phyloP scores from a whole-genome alignment of 192 early-diverging fungal genomes.

The Backusella psychrophila region DNA sequence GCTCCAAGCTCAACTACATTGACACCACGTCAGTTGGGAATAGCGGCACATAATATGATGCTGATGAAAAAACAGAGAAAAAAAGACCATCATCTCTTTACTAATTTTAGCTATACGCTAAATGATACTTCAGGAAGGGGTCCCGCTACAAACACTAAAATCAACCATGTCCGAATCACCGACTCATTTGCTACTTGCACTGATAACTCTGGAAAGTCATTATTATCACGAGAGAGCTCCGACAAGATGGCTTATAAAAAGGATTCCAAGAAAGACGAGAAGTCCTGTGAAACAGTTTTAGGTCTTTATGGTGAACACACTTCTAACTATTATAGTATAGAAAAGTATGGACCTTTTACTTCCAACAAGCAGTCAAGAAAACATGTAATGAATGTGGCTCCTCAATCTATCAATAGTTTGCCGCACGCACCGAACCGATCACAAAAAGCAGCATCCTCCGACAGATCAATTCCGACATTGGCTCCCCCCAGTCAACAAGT shows the following conservation, averaged over 20 bases:
- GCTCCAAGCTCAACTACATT: background rate
- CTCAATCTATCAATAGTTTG: slow-evolving; percentile 19
- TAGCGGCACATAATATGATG: background rate
- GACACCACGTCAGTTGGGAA: background rate
- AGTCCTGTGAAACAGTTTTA: slow-evolving; percentile 20
- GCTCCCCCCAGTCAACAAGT: background rate
- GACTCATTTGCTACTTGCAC: background rate
- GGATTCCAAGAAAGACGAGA: background rate
- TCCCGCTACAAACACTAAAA: background rate
- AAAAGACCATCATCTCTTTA: background rate
- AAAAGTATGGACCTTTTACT: background rate
- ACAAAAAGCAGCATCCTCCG: background rate
- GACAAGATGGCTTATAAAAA: slow-evolving; percentile 18
- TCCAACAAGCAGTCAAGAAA: background rate
- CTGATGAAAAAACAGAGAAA: background rate
- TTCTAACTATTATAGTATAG: slow-evolving; percentile 7
- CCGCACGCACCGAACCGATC: slow-evolving; percentile 15
- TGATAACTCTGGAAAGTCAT: background rate
- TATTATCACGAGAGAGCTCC: slow-evolving; percentile 9
- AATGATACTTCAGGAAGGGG: background rate
- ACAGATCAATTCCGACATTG: slow-evolving; percentile 4
- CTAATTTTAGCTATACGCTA: background rate
- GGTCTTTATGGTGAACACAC: background rate
- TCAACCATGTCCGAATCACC: background rate
- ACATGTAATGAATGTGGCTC: background rate